These are phyloP conservation scores for Parmelia sp. DNA, from an alignment of 495 filamentous ascomycete genomes.

Conservation along the genomic window DNA sequence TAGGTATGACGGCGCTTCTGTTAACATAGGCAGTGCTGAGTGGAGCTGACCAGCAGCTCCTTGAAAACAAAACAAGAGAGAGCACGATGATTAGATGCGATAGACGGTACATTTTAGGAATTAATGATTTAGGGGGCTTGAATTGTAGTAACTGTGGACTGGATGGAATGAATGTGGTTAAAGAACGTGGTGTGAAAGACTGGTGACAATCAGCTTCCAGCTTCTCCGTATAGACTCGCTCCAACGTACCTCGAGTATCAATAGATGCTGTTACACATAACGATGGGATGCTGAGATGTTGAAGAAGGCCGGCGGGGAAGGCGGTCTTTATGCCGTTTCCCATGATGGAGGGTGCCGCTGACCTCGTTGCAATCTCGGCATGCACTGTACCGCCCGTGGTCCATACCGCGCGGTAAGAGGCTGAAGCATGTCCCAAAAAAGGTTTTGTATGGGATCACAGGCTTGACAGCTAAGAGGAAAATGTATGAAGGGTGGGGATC, in stretches of 20 bases:
- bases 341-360: background rate
- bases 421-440: background rate
- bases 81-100: background rate
- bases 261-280: background rate
- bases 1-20: conserved; percentile 14
- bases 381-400: background rate
- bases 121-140: background rate
- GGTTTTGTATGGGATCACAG: no score
- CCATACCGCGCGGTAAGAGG: background rate
- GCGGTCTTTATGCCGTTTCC: background rate
- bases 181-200: conserved; percentile 16
- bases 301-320: background rate
- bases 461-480: no score
- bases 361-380: background rate
- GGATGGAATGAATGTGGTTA: conserved; percentile 9
- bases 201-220: background rate
- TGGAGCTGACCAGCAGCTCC: conserved; percentile 12
- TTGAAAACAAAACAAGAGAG: background rate
- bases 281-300: background rate
- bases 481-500: background rate
- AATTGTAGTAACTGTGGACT: background rate
- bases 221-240: background rate
- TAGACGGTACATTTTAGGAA: conserved; percentile 1
- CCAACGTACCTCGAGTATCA: background rate
- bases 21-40: background rate